These are phyloP conservation scores for Penicillium sp. DNA, from an alignment of 2,329 filamentous ascomycete species.

Conservation along the genomic window DNA sequence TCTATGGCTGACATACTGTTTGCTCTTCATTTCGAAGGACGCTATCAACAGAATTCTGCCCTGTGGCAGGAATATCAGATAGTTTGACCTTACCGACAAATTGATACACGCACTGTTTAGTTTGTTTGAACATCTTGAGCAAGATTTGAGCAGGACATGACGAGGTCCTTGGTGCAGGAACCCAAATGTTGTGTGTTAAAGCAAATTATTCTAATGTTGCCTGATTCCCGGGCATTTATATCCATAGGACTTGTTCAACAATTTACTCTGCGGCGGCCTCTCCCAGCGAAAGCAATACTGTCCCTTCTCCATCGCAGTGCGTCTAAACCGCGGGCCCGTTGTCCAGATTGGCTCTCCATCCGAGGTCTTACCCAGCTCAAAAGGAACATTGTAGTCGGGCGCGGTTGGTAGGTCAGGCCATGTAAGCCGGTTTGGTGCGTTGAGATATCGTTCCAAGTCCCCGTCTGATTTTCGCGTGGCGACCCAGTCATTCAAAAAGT, in stretches of 20 bases:
- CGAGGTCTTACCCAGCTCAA: conserved; percentile 11
- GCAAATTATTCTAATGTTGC: neutral
- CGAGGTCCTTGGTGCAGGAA: no score
- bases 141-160: no score
- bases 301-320: conserved; percentile 17
- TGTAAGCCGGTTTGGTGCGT: conserved; percentile 20
- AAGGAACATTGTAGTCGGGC: conserved; percentile 23
- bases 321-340: conserved; percentile 14
- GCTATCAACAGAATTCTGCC: no score
- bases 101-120: no score
- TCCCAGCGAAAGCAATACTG: conserved; percentile 26
- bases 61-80: no score
- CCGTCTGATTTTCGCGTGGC: conserved; percentile 13
- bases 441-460: conserved; percentile 22
- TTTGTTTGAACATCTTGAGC: no score
- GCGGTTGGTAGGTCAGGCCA: conserved; percentile 18
- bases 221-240: no score
- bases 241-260: conserved; percentile 14
- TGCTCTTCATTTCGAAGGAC: no score
- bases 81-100: no score
- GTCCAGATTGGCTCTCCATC: conserved; percentile 17
- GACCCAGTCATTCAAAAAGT: conserved; percentile 23
- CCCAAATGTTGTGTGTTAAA: no score
- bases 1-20: no score
- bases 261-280: conserved; percentile 17